Evolutionary conservation across 2,329 filamentous ascomycete species (phyloP).

Genomic region (Nothophaeocryptopus gaeumannii): DNA sequence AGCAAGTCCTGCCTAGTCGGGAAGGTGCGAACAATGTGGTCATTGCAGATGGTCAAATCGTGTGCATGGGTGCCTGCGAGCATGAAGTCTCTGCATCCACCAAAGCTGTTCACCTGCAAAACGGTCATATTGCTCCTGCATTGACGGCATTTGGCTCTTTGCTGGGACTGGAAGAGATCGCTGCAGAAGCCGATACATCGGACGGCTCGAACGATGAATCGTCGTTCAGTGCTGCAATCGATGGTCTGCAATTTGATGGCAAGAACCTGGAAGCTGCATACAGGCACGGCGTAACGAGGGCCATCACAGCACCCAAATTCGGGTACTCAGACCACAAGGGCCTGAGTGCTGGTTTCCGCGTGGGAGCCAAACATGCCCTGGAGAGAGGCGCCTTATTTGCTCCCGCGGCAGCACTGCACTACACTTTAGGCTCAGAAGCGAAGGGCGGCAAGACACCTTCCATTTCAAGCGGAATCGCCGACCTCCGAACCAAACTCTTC

Average conservation of each 20-base stretch:
- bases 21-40: slow-evolving; percentile 43
- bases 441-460: slow-evolving; percentile 50
- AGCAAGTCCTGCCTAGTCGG: slow-evolving; percentile 25
- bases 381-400: slow-evolving; percentile 41
- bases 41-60: slow-evolving; percentile 53
- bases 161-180: slow-evolving; percentile 63
- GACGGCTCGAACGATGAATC: slow-evolving; percentile 50
- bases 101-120: slow-evolving; percentile 48
- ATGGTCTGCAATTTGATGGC: slow-evolving; percentile 42
- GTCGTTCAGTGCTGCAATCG: slow-evolving; percentile 56
- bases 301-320: slow-evolving; percentile 38
- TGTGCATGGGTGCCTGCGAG: slow-evolving; percentile 56
- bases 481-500: slow-evolving; percentile 55
- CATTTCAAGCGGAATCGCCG: slow-evolving; percentile 54
- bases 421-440: slow-evolving; percentile 52
- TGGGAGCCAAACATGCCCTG: slow-evolving; percentile 35
- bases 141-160: slow-evolving; percentile 61
- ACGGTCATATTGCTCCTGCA: slow-evolving; percentile 60
- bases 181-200: slow-evolving; percentile 51
- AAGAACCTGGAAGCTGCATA: slow-evolving; percentile 40
- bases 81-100: slow-evolving; percentile 43
- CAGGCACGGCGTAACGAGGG: slow-evolving; percentile 39
- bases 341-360: slow-evolving; percentile 38
- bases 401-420: slow-evolving; percentile 38
- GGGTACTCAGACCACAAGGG: slow-evolving; percentile 34